Evolutionary conservation across 2,329 filamentous ascomycete species (phyloP).

Genomic region (Allantophomopsis cytisporea): DNA sequence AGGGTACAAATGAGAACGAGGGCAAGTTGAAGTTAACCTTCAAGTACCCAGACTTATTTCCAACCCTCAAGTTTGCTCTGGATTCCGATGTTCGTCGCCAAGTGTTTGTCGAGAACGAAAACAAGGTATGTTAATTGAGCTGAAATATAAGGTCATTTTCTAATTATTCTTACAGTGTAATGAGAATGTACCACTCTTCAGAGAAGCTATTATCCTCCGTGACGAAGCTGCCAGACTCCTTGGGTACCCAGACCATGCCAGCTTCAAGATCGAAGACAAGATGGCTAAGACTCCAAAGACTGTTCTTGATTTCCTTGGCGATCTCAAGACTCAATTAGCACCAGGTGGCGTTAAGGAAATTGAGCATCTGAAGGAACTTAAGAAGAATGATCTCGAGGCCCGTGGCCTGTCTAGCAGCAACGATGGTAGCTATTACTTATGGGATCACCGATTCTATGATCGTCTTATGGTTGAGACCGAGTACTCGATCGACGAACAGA

Average conservation of each 20-base stretch:
- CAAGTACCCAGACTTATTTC: constrained; percentile 75
- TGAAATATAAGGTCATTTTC: background rate
- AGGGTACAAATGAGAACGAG: constrained; percentile 59
- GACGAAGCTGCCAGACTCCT: constrained; percentile 68
- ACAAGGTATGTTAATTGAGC: constrained; percentile 40
- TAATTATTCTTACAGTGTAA: constrained; percentile 33
- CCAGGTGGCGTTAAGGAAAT: constrained; percentile 61
- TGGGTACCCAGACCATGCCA: constrained; percentile 65
- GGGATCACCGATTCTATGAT: constrained; percentile 73
- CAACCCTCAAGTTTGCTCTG: constrained; percentile 63
- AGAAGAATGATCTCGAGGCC: constrained; percentile 53
- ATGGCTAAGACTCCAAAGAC: constrained; percentile 69
- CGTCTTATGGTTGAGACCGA: constrained; percentile 70
- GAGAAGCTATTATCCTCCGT: constrained; percentile 59
- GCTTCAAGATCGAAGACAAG: constrained; percentile 67
- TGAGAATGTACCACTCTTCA: constrained; percentile 59
- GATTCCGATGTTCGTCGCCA: constrained; percentile 54
- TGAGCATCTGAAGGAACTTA: constrained; percentile 56
- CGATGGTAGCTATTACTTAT: constrained; percentile 65
- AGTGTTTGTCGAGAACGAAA: constrained; percentile 64
- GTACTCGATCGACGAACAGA: constrained; percentile 65
- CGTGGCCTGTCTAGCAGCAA: constrained; percentile 36
- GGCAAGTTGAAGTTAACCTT: constrained; percentile 65
- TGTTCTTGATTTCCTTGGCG: constrained; percentile 59
- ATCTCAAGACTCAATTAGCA: constrained; percentile 52